phyloP scores from a whole-genome alignment of 140 eudicot genomes.

The Anethum foeniculum region DNA sequence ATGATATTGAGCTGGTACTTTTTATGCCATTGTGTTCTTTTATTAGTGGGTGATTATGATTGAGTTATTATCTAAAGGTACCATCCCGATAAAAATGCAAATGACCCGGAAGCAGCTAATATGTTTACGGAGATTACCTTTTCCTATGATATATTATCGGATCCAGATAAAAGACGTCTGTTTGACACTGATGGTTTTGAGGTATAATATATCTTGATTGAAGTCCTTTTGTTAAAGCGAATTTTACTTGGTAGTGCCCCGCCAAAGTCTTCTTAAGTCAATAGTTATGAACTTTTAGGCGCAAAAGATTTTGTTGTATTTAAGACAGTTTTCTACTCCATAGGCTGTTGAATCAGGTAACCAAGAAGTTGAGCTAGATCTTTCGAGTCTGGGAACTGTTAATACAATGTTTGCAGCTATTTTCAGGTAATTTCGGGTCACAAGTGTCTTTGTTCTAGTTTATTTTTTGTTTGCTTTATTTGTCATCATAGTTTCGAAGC shows the following conservation, averaged over 20 bases:
- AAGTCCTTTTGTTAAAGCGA: not conserved
- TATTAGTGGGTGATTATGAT: not conserved
- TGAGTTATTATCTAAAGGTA: slow-evolving; percentile 36
- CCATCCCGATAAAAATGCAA: slow-evolving; percentile 98
- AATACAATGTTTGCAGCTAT: slow-evolving; percentile 96
- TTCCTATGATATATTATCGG: slow-evolving; percentile 79
- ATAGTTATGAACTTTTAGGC: not conserved
- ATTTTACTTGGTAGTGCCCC: slow-evolving; percentile 2
- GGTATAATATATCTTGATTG: slow-evolving; percentile 33
- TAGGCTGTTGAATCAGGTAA: slow-evolving; percentile 87
- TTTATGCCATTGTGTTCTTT: not conserved
- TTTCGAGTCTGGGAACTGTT: slow-evolving; percentile 91
- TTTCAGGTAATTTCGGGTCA: slow-evolving; percentile 47
- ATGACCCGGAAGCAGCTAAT: slow-evolving; percentile 85
- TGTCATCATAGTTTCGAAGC: not conserved
- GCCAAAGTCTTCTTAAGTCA: not conserved
- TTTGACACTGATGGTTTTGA: slow-evolving; percentile 95
- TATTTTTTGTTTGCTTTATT: not conserved
- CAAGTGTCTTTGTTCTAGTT: not conserved
- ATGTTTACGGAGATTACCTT: slow-evolving; percentile 88
- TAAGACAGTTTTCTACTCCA: slow-evolving; percentile 13
- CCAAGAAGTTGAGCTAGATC: slow-evolving; percentile 96
- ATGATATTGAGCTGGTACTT: not conserved
- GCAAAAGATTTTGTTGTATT: not conserved
- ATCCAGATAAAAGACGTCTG: slow-evolving; percentile 96